Evolutionary conservation across 2,329 filamentous ascomycete species (phyloP), one percentile per base, ranked within the genome.

Genomic region (Penicillium psychrosexuale): DNA sequence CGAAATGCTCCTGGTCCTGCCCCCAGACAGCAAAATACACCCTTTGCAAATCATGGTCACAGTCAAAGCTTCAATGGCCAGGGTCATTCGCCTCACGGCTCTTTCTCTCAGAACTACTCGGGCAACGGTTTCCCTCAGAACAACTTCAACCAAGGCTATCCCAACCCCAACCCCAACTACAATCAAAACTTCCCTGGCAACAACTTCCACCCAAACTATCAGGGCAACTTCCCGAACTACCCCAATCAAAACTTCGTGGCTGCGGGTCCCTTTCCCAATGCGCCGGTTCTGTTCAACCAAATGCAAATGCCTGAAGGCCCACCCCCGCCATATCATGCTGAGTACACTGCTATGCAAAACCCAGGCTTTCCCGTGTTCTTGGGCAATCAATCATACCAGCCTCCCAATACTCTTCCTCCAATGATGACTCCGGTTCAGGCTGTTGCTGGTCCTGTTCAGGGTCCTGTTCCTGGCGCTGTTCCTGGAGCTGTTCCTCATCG

Each of bases 61-160:
- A 53, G 30, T 5, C 43, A 22, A 22, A 47, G 34, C 22, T 47
- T 47, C 28, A 47, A 36, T 28, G 22, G 36, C 19, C 51, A 53
- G 17, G 33, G n/a, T 6, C 24, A 48, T 40, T 33, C 51, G 8
- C 33, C 44, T 30, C 51, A 19, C 8, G 37, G 22, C 6, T 42
- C 45, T 24, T 42, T 49, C 36, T 12, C 37, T 30, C 19, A 39
- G 19, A 47, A 28, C 22, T 28, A 28, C 12, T 12, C 17, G 3
- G 22, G 43, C 19, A 34, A 34, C 8, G 33, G 40, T n/a, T 42
- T 43, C 22, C 38, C n/a, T 19, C 51, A 53, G 17, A 33, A 28
- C 19, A 34, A 31, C 30, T 49, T 43, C n/a, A 49, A 49, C 12
- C 51, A 48, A n/a, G 50, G 53, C 11, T 56, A 45, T 19, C 37